Evolutionary conservation across 2,329 filamentous ascomycete species (phyloP), one percentile per base, ranked within the genome.

Genomic region (Polychaeton citri): DNA sequence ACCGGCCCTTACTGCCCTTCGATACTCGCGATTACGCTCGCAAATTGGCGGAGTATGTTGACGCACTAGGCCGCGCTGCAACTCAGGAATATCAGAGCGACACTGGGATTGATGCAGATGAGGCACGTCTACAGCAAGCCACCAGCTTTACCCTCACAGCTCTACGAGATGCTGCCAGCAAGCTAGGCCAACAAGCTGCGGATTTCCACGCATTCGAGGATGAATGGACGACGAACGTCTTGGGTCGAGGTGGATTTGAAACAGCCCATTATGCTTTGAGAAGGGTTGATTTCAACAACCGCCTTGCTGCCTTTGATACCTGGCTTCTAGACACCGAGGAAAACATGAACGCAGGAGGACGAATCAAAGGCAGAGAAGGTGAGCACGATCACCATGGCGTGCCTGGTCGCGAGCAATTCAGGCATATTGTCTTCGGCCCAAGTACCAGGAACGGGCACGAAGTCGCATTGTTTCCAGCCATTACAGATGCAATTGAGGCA

Each of bases 371-470:
- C 15, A 37, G 32, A n/a, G 38, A 39, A 8, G 35, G 39, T 10
- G 26, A 19, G n/a, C 30, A 36, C 26, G 32, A 33, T 5, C 18
- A 40, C 13, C 38, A 48, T 26, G 52, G 52, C 4, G 72, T 93
- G 4, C 82, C 83, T 26, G 84, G 84, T 48, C 78, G 88, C 44
- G 82, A 81, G 4, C 90, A 96, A 61, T 98, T 86, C 69, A 94
- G 92, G 59, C 90, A 95, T 59, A 72, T 92, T 52, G 64, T 98
- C 38, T 93, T 87, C 54, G 88, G 82, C 2, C 90, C 90, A 1
- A 74, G 84, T 51, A 65, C 74, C 2, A 87, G 84, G 79, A 78
- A 77, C 21, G 74, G 71, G 24, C 72, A 79, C 45, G 72, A 80
- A 20, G 71, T 72, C 38, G 72, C 72, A 0, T 74, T 74, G 42